phyloP scores from a whole-genome alignment of 2,329 filamentous ascomycete species.

The Aspergillus brunneoviolaceus region DNA sequence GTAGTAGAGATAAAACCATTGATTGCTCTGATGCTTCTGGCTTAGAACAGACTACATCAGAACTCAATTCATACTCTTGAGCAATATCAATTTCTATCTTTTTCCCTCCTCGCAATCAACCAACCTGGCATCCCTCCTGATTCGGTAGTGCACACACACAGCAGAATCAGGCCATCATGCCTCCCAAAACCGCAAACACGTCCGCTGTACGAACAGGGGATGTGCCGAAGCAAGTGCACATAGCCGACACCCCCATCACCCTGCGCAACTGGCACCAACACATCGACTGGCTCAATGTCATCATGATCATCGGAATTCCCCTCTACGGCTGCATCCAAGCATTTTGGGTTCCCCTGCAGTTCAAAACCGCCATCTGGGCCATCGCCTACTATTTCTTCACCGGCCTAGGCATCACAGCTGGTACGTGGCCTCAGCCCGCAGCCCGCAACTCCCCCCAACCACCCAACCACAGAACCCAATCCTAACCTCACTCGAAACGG shows the following conservation, averaged over 20 bases:
- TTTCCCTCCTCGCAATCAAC: not conserved
- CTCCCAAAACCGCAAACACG: not conserved
- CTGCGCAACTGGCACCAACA: slow-evolving; percentile 10
- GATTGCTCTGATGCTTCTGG: too few relatives aligned
- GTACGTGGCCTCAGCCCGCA: not conserved
- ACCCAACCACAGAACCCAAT: not conserved
- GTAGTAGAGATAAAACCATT: not conserved
- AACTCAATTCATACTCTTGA: too few relatives aligned
- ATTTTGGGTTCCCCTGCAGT: slow-evolving; percentile 6
- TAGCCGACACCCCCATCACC: slow-evolving; percentile 8
- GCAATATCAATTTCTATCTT: too few relatives aligned
- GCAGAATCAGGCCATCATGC: not conserved
- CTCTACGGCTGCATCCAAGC: slow-evolving; percentile 6
- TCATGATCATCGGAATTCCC: slow-evolving; percentile 7
- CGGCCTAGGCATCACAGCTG: slow-evolving; percentile 12
- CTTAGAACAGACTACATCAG: too few relatives aligned
- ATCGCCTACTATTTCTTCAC: slow-evolving; percentile 11
- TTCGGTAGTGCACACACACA: not conserved
- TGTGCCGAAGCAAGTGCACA: slow-evolving; percentile 1
- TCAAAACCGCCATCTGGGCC: slow-evolving; percentile 6
- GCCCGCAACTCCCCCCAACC: too few relatives aligned
- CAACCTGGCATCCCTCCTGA: not conserved
- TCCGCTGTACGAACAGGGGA: not conserved
- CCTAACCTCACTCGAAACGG: slow-evolving; percentile 26
- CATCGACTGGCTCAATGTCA: slow-evolving; percentile 11